A percentile compares a stretch with the other conserved stretches of the same genome.
phyloP scores from a whole-genome alignment of 768 basidiomycete genomes.

The Rhodotorula kratochvilovae region DNA sequence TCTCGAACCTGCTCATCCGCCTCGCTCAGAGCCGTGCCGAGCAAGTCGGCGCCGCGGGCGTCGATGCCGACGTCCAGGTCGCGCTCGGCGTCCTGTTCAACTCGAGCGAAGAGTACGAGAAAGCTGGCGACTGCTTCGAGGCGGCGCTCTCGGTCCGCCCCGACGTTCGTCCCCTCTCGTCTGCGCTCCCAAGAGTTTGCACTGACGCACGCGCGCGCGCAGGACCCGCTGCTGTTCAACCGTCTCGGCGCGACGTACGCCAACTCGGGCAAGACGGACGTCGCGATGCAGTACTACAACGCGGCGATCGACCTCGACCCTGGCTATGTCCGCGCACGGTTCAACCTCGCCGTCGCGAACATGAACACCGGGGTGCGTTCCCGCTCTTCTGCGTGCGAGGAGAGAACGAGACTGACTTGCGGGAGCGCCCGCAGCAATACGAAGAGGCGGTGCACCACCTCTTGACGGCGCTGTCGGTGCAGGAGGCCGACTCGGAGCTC shows the following conservation, averaged over 20 bases:
- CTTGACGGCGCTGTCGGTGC: slow-evolving; percentile 79
- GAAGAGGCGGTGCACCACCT: slow-evolving; percentile 60
- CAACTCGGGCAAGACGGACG: slow-evolving; percentile 66
- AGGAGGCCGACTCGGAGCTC: slow-evolving; percentile 67
- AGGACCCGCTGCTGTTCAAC: slow-evolving; percentile 92
- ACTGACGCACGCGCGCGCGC: neutral
- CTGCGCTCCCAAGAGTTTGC: slow-evolving; percentile 22
- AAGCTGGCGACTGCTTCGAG: slow-evolving; percentile 89
- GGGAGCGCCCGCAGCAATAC: slow-evolving; percentile 57
- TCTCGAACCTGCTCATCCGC: slow-evolving; percentile 73
- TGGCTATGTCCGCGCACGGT: slow-evolving; percentile 71
- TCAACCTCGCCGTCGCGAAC: slow-evolving; percentile 41
- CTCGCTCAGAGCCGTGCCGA: slow-evolving; percentile 62
- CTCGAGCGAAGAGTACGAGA: slow-evolving; percentile 83
- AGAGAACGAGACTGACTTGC: neutral
- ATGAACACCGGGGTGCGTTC: slow-evolving; percentile 32
- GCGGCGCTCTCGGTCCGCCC: slow-evolving; percentile 82
- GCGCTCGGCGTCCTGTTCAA: slow-evolving; percentile 90
- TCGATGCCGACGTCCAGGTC: slow-evolving; percentile 93
- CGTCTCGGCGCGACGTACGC: slow-evolving; percentile 91
- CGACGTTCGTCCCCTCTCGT: slow-evolving; percentile 55
- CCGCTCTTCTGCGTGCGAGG: neutral
- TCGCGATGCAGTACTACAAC: slow-evolving; percentile 82
- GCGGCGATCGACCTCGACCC: slow-evolving; percentile 82
- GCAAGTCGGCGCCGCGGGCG: slow-evolving; percentile 50